Conservation (phyloP, 257 asterid genomes). For the Nicotiana knightiana region DNA sequence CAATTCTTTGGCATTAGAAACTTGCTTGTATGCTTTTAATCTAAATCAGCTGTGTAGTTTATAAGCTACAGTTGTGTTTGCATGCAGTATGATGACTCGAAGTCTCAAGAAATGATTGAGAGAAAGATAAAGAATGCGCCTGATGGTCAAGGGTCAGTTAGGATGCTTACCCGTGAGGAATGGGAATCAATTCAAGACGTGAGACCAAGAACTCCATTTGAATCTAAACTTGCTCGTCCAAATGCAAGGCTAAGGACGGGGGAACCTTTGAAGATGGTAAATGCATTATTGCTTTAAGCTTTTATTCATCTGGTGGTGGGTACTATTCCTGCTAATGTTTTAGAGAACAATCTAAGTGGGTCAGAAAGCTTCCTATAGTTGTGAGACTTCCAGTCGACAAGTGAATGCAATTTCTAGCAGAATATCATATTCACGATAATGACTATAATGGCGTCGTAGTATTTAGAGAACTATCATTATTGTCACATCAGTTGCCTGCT, state of each 20-base stretch:
- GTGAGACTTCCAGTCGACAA: not conserved
- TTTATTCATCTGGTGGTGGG: not conserved
- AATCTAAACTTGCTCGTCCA: constrained; percentile 78
- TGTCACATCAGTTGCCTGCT: not conserved
- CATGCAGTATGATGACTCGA: constrained; percentile 69
- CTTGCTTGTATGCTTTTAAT: not conserved
- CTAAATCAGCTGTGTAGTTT: not conserved
- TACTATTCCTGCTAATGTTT: not conserved
- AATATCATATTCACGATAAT: not conserved
- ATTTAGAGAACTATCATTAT: not conserved
- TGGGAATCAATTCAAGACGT: constrained; percentile 75
- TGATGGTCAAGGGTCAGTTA: constrained; percentile 78
- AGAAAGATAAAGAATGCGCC: constrained; percentile 75
- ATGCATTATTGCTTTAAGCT: not conserved
- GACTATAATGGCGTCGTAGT: not conserved
- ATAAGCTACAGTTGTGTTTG: constrained; percentile 1
- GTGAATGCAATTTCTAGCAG: not conserved
- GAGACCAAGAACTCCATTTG: constrained; percentile 84
- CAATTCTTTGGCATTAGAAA: not conserved
- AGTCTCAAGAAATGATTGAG: constrained; percentile 67
- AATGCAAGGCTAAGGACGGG: constrained; percentile 38
- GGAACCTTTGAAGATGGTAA: constrained; percentile 28
- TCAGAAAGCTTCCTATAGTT: not conserved
- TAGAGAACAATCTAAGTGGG: not conserved
- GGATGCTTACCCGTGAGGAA: constrained; percentile 90